These are phyloP conservation scores for Cylindrotheca fusiformis DNA, from an alignment of 108 stramenopile genomes.

Conservation along the genomic window DNA sequence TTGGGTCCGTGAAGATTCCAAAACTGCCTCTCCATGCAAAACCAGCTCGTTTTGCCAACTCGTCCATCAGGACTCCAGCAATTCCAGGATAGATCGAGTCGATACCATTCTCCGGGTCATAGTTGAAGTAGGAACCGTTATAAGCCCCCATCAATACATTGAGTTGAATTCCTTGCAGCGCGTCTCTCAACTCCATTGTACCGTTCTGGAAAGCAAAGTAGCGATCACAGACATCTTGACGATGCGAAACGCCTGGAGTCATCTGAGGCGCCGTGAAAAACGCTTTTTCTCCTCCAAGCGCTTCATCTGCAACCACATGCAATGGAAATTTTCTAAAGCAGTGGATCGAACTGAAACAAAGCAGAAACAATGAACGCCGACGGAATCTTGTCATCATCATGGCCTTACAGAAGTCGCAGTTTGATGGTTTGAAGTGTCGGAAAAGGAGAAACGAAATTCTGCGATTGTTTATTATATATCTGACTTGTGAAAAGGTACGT, in stretches of 20 bases:
- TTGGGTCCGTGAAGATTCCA: slow-evolving; percentile 2
- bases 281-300: background rate
- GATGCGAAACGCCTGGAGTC: background rate
- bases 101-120: slow-evolving; percentile 3
- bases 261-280: background rate
- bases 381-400: too few species aligned
- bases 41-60: slow-evolving; percentile 35
- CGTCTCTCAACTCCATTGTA: slow-evolving; percentile 9
- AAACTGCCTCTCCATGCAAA: slow-evolving; percentile 42
- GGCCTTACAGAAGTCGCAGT: too few species aligned
- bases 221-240: slow-evolving; percentile 27
- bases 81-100: slow-evolving; percentile 17
- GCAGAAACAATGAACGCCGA: too few species aligned
- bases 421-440: too few species aligned
- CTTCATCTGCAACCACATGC: background rate
- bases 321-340: too few species aligned
- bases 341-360: too few species aligned
- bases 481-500: too few species aligned
- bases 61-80: slow-evolving; percentile 28
- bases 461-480: too few species aligned
- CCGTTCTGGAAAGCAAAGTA: slow-evolving; percentile 13
- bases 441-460: too few species aligned
- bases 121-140: background rate
- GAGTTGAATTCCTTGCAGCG: slow-evolving; percentile 11
- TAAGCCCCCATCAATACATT: background rate